A percentile compares a stretch with the other conserved stretches of the same genome.
Evolutionary conservation across 208 protist genomes (phyloP).

Genomic region (Trypanosoma vivax): DNA sequence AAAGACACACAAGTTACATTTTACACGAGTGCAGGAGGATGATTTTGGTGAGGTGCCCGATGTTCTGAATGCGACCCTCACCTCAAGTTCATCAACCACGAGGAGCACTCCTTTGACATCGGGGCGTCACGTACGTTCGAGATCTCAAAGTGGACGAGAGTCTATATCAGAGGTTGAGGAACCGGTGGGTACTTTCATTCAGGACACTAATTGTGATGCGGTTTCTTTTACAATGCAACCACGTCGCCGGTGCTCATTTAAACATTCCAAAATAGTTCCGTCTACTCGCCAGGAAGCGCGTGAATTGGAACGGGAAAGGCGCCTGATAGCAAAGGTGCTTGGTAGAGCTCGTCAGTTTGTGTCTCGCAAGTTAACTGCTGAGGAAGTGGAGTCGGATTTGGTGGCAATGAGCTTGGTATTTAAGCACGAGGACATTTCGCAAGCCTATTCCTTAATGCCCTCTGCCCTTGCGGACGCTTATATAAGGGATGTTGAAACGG

Average conservation of each 20-base stretch:
- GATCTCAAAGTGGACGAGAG: not conserved
- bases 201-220: not conserved
- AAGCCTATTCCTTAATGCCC: conserved; percentile 1
- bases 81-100: no score
- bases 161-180: conserved; percentile 5
- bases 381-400: conserved; percentile 31
- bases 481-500: conserved; percentile 1
- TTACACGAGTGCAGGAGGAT: conserved; percentile 8
- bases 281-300: conserved; percentile 12
- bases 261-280: conserved; percentile 2
- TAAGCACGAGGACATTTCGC: conserved; percentile 26
- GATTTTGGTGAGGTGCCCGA: conserved; percentile 6
- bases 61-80: not conserved
- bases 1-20: no score
- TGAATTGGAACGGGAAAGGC: conserved; percentile 19
- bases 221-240: not conserved
- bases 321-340: conserved; percentile 16
- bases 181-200: conserved; percentile 1
- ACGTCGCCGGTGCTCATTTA: conserved; percentile 10
- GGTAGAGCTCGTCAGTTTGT: conserved; percentile 1
- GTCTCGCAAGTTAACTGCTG: conserved; percentile 20
- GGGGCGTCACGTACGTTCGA: not conserved
- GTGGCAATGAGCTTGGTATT: conserved; percentile 30
- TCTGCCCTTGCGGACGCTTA: conserved; percentile 6
- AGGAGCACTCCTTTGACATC: not conserved